phyloP scores from a whole-genome alignment of 2,329 filamentous ascomycete genomes.

The Malbranchea zuffiana region DNA sequence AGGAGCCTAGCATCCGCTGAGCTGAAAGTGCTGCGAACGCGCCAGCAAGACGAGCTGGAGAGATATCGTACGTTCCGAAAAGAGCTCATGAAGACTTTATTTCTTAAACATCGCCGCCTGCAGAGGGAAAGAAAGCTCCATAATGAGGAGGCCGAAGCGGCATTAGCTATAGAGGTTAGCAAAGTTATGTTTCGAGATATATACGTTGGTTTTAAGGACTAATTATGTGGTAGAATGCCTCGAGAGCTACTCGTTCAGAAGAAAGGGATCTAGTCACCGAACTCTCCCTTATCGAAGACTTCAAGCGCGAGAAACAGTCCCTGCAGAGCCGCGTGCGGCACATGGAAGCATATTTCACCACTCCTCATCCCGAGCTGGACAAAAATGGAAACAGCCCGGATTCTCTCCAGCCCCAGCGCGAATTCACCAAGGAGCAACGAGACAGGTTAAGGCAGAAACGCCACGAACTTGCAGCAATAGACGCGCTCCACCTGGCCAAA shows the following conservation, averaged over 20 bases:
- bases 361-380: slow-evolving; percentile 26
- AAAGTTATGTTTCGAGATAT: background rate
- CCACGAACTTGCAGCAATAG: slow-evolving; percentile 34
- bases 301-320: slow-evolving; percentile 34
- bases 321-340: slow-evolving; percentile 36
- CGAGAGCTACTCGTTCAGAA: slow-evolving; percentile 29
- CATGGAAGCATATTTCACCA: slow-evolving; percentile 39
- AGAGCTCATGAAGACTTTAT: slow-evolving; percentile 22
- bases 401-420: slow-evolving; percentile 19
- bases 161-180: slow-evolving; percentile 31
- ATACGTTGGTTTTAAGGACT: background rate
- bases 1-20: slow-evolving; percentile 27
- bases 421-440: slow-evolving; percentile 32
- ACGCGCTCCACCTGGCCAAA: slow-evolving; percentile 33
- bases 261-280: slow-evolving; percentile 36
- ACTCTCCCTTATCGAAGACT: slow-evolving; percentile 36
- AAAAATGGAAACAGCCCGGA: slow-evolving; percentile 12
- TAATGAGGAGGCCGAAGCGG: slow-evolving; percentile 25
- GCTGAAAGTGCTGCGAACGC: slow-evolving; percentile 8
- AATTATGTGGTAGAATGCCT: slow-evolving; percentile 24
- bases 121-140: slow-evolving; percentile 22
- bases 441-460: slow-evolving; percentile 37
- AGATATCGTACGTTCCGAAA: slow-evolving; percentile 23
- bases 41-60: slow-evolving; percentile 9
- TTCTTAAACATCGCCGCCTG: slow-evolving; percentile 22